These are phyloP conservation scores for Magnolia sinica DNA, from an alignment of 164 flowering plant species.

Conservation along the genomic window DNA sequence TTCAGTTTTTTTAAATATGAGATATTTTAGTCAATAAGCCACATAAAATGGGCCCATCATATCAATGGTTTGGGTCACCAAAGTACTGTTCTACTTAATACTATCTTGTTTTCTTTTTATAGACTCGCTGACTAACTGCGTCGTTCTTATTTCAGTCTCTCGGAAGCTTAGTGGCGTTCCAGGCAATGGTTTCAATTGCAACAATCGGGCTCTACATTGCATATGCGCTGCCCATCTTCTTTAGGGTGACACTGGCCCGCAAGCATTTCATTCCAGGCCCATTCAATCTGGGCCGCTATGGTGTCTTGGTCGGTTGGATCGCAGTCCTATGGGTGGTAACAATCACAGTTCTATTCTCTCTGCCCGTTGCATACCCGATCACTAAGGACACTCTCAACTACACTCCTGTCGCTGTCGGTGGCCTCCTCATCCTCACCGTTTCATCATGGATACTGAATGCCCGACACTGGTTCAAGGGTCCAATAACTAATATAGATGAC, in stretches of 20 bases:
- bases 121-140: background rate
- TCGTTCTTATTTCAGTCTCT: constrained; percentile 57
- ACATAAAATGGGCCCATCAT: too few relatives aligned
- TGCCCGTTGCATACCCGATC: constrained; percentile 83
- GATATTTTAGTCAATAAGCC: too few relatives aligned
- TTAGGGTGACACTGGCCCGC: constrained; percentile 83
- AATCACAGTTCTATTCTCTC: constrained; percentile 82
- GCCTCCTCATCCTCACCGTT: constrained; percentile 48
- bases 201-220: constrained; percentile 92
- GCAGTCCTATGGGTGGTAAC: constrained; percentile 85
- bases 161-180: constrained; percentile 73
- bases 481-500: constrained; percentile 50
- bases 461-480: constrained; percentile 81
- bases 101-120: background rate
- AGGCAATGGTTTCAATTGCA: constrained; percentile 85
- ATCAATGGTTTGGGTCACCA: too few relatives aligned
- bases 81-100: too few relatives aligned
- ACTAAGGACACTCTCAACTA: constrained; percentile 75
- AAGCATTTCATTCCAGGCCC: constrained; percentile 76
- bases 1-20: too few relatives aligned
- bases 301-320: constrained; percentile 77
- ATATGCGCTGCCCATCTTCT: constrained; percentile 84
- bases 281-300: constrained; percentile 76
- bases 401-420: constrained; percentile 90
- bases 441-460: constrained; percentile 64